Percentiles rank a stretch among this genome's conserved stretches.
Conservation (phyloP, 345 rosid species). For the Camelina neglecta region DNA sequence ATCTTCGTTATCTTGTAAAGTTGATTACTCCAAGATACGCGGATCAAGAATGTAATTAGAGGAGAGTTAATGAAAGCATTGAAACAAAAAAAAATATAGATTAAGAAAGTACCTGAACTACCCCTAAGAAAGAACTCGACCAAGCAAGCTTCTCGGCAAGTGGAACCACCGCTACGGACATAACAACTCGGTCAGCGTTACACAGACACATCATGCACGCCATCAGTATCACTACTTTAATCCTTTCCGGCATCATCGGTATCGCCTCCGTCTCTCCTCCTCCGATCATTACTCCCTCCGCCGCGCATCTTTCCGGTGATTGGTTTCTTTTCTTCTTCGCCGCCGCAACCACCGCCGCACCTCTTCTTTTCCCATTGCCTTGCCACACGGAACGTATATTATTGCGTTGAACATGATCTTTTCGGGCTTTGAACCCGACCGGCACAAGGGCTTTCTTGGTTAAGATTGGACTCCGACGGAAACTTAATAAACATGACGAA, state of each 20-base stretch:
- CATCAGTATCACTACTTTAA: slow-evolving; percentile 76
- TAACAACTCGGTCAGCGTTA: slow-evolving; percentile 91
- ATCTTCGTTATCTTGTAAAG: not conserved
- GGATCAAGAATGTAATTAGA: slow-evolving; percentile 35
- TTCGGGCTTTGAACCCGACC: slow-evolving; percentile 15
- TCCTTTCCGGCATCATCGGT: slow-evolving; percentile 69
- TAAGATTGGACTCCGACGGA: slow-evolving; percentile 32
- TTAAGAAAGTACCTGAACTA: slow-evolving; percentile 74
- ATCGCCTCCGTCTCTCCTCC: slow-evolving; percentile 45
- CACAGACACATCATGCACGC: slow-evolving; percentile 87
- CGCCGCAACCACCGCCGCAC: slow-evolving; percentile 7
- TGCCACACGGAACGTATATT: slow-evolving; percentile 4
- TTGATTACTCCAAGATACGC: slow-evolving; percentile 27
- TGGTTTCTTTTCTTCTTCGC: slow-evolving; percentile 23
- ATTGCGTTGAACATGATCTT: slow-evolving; percentile 34
- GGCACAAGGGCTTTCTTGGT: slow-evolving; percentile 42
- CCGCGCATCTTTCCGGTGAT: slow-evolving; percentile 54
- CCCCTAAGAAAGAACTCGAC: slow-evolving; percentile 89
- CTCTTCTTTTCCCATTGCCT: slow-evolving; percentile 22
- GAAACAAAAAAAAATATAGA: too few species aligned
- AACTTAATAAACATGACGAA: slow-evolving; percentile 36
- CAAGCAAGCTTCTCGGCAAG: slow-evolving; percentile 82
- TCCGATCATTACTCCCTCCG: slow-evolving; percentile 67
- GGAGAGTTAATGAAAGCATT: not conserved
- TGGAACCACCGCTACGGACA: slow-evolving; percentile 95